Conservation (phyloP, 345 rosid genomes). For the Gossypium ekmanianum region DNA sequence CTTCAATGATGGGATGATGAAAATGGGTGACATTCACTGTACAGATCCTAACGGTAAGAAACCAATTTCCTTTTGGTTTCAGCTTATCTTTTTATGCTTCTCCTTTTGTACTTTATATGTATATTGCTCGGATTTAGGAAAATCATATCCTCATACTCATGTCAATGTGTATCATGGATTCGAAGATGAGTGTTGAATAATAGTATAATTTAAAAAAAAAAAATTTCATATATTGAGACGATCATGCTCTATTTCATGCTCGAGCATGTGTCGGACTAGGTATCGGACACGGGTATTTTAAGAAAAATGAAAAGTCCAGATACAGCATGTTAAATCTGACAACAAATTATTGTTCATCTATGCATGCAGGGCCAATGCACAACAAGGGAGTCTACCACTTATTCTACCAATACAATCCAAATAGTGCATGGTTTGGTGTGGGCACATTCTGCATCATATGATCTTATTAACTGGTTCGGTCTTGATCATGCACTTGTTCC, state of each 20-base stretch:
- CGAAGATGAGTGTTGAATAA: not conserved
- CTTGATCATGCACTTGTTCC: conserved; percentile 54
- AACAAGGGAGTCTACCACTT: conserved; percentile 54
- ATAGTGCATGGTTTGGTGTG: conserved; percentile 49
- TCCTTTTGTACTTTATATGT: not conserved
- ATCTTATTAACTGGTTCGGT: conserved; percentile 62
- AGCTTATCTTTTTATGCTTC: not conserved
- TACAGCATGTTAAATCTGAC: not conserved
- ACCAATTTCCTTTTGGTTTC: not conserved
- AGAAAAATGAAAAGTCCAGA: too few relatives aligned
- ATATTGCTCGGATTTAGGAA: not conserved
- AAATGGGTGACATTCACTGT: not conserved
- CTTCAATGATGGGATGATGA: not conserved
- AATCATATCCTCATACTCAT: not conserved
- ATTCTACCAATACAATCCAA: conserved; percentile 61
- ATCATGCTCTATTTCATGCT: too few relatives aligned
- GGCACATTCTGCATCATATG: too few relatives aligned
- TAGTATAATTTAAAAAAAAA: too few relatives aligned
- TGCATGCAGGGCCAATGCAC: conserved; percentile 60
- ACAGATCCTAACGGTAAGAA: conserved; percentile 27
- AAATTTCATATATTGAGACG: too few relatives aligned
- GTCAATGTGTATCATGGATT: not conserved
- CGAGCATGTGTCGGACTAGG: too few relatives aligned
- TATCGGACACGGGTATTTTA: too few relatives aligned
- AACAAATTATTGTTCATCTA: conserved; percentile 4